These are phyloP conservation scores for Colletotrichum sp. DNA, from an alignment of 2,329 filamentous ascomycete species.

Conservation along the genomic window DNA sequence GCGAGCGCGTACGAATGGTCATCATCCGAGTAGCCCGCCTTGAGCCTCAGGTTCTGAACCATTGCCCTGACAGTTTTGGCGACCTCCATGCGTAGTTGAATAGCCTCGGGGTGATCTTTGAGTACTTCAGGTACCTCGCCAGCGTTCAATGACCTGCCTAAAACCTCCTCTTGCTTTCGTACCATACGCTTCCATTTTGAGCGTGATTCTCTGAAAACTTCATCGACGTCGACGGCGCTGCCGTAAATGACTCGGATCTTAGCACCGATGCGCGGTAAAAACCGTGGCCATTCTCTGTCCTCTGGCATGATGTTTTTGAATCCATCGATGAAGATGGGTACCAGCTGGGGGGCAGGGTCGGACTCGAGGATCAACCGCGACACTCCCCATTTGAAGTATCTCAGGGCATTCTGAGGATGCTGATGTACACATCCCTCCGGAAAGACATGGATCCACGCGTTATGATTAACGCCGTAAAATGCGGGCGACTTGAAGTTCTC, in stretches of 20 bases:
- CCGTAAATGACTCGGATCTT: slow-evolving; percentile 79
- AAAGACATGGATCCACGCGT: slow-evolving; percentile 93
- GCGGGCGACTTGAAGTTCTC: slow-evolving; percentile 76
- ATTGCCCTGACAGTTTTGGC: slow-evolving; percentile 79
- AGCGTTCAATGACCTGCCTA: slow-evolving; percentile 30
- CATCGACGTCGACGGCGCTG: slow-evolving; percentile 74
- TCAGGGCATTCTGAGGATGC: slow-evolving; percentile 76
- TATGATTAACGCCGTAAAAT: slow-evolving; percentile 70
- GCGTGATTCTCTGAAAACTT: slow-evolving; percentile 79
- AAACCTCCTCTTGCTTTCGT: slow-evolving; percentile 42
- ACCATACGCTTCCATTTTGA: slow-evolving; percentile 75
- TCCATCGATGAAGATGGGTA: slow-evolving; percentile 95
- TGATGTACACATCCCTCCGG: slow-evolving; percentile 96
- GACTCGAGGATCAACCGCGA: slow-evolving; percentile 90
- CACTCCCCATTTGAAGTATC: slow-evolving; percentile 99
- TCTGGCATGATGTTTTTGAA: slow-evolving; percentile 90
- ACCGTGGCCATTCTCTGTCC: slow-evolving; percentile 77
- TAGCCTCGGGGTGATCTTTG: slow-evolving; percentile 75
- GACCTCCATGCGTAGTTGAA: slow-evolving; percentile 75
- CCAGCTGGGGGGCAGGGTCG: slow-evolving; percentile 83
- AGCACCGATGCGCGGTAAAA: slow-evolving; percentile 77
- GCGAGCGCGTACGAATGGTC: slow-evolving; percentile 78
- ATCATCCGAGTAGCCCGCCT: slow-evolving; percentile 78
- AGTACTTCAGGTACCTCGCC: slow-evolving; percentile 71
- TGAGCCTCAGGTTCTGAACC: slow-evolving; percentile 77